A percentile compares a stretch with the other conserved stretches of the same genome.
phyloP scores from a whole-genome alignment of 2,329 filamentous ascomycete genomes.

The Bipolaris gigantea region DNA sequence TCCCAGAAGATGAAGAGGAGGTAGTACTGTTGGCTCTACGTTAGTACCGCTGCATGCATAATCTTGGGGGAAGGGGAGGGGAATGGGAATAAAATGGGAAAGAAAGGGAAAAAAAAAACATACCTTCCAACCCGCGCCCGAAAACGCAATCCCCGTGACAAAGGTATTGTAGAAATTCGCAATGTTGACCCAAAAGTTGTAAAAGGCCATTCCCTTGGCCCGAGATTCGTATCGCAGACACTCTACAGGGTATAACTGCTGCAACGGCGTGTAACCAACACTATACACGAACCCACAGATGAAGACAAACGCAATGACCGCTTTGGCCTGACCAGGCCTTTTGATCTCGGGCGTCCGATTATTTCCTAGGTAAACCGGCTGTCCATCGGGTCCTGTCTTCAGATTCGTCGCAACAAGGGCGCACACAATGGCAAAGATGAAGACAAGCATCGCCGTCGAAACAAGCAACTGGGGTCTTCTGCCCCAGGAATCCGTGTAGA shows the following conservation, averaged over 20 bases:
- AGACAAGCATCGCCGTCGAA: constrained; percentile 46
- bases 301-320: constrained; percentile 50
- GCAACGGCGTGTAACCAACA: constrained; percentile 50
- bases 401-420: constrained; percentile 48
- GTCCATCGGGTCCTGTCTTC: constrained; percentile 29
- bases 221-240: constrained; percentile 52
- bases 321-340: constrained; percentile 41
- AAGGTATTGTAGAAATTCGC: constrained; percentile 52
- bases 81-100: background rate
- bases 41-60: background rate
- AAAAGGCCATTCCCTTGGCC: constrained; percentile 55
- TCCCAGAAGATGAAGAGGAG: constrained; percentile 49
- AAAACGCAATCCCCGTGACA: constrained; percentile 48
- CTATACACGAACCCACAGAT: constrained; percentile 48
- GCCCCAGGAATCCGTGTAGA: constrained; percentile 52
- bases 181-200: constrained; percentile 52
- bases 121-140: constrained; percentile 44
- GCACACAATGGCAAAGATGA: constrained; percentile 49
- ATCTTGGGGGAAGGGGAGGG: no score
- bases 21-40: constrained; percentile 34
- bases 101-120: background rate
- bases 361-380: constrained; percentile 20
- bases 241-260: constrained; percentile 54
- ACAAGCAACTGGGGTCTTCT: constrained; percentile 51
- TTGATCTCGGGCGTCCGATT: constrained; percentile 42